A percentile compares a stretch with the other conserved stretches of the same genome.
Conservation (phyloP, 176 grass and related monocot genomes). For the Metroxylon sagu region DNA sequence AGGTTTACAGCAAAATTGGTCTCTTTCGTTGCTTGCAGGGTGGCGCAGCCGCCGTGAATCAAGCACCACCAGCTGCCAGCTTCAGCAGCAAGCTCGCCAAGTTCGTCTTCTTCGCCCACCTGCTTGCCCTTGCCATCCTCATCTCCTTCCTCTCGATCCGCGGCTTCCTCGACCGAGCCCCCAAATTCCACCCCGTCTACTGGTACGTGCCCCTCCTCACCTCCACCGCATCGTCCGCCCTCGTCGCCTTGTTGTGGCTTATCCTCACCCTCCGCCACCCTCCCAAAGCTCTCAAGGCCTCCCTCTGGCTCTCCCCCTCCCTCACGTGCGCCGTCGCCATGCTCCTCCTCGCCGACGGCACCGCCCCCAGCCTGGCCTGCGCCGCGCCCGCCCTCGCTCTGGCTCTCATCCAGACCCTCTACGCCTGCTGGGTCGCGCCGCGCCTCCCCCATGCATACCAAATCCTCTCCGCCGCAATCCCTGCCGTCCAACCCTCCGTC, state of each 20-base stretch:
- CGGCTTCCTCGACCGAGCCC: slow-evolving; percentile 44
- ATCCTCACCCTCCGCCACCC: slow-evolving; percentile 41
- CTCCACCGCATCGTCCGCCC: slow-evolving; percentile 39
- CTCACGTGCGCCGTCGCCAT: slow-evolving; percentile 39
- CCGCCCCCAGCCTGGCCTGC: slow-evolving; percentile 40
- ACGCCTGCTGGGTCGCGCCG: slow-evolving; percentile 69
- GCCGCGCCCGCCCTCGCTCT: slow-evolving; percentile 44
- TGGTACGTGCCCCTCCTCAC: slow-evolving; percentile 33
- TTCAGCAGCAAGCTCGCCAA: slow-evolving; percentile 43
- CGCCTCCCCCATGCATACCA: slow-evolving; percentile 55
- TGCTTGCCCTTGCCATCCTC: slow-evolving; percentile 48
- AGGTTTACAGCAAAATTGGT: not conserved
- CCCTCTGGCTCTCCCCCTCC: slow-evolving; percentile 61
- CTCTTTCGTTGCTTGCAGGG: slow-evolving; percentile 18
- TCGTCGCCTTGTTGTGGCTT: slow-evolving; percentile 43
- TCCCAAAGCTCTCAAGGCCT: slow-evolving; percentile 51
- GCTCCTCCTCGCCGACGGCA: slow-evolving; percentile 54
- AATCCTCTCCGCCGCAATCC: slow-evolving; percentile 44
- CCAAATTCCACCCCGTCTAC: slow-evolving; percentile 34
- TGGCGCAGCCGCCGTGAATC: not conserved
- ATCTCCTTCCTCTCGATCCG: slow-evolving; percentile 50
- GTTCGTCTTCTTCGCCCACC: slow-evolving; percentile 55
- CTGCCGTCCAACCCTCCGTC: slow-evolving; percentile 30
- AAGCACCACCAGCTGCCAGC: not conserved
- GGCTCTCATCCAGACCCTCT: slow-evolving; percentile 40